Evolutionary conservation across 495 filamentous ascomycete genomes (phyloP).

Genomic region (Neurospora sublineolata): DNA sequence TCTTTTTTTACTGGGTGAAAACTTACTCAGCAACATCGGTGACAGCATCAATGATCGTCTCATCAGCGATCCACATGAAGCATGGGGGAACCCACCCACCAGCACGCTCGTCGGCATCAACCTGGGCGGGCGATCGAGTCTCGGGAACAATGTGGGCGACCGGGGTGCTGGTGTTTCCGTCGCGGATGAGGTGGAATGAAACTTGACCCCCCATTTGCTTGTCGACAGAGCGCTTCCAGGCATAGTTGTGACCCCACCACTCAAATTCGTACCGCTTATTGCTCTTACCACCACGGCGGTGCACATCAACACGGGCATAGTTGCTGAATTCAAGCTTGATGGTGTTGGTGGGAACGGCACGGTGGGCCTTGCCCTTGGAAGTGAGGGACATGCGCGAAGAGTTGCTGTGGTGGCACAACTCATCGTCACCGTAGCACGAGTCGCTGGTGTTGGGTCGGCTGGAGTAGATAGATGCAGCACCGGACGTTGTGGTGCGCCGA

Average conservation of each 20-base stretch:
- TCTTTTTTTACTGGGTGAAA: not conserved
- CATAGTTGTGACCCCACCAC: slow-evolving; percentile 81
- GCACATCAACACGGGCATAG: slow-evolving; percentile 85
- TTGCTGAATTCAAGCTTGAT: slow-evolving; percentile 92
- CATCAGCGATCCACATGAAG: slow-evolving; percentile 77
- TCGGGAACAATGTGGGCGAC: slow-evolving; percentile 85
- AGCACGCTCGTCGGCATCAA: slow-evolving; percentile 58
- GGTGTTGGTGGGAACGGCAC: slow-evolving; percentile 48
- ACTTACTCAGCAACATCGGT: slow-evolving; percentile 92
- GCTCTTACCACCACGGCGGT: slow-evolving; percentile 54
- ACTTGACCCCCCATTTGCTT: slow-evolving; percentile 44
- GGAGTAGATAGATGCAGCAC: slow-evolving; percentile 23
- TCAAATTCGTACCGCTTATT: slow-evolving; percentile 80
- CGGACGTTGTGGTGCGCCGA: slow-evolving; percentile 36
- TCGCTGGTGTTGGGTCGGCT: slow-evolving; percentile 35
- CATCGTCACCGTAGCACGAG: slow-evolving; percentile 36
- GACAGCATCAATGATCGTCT: slow-evolving; percentile 48
- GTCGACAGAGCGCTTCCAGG: slow-evolving; percentile 66
- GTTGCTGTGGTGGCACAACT: slow-evolving; percentile 29
- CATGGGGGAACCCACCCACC: slow-evolving; percentile 90
- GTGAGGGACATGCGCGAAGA: slow-evolving; percentile 25
- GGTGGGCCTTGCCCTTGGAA: slow-evolving; percentile 20
- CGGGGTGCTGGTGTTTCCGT: slow-evolving; percentile 43
- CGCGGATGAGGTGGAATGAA: slow-evolving; percentile 68
- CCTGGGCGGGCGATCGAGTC: slow-evolving; percentile 55